phyloP scores from a whole-genome alignment of 495 filamentous ascomycete species.

The Polyplosphaeria fusca region DNA sequence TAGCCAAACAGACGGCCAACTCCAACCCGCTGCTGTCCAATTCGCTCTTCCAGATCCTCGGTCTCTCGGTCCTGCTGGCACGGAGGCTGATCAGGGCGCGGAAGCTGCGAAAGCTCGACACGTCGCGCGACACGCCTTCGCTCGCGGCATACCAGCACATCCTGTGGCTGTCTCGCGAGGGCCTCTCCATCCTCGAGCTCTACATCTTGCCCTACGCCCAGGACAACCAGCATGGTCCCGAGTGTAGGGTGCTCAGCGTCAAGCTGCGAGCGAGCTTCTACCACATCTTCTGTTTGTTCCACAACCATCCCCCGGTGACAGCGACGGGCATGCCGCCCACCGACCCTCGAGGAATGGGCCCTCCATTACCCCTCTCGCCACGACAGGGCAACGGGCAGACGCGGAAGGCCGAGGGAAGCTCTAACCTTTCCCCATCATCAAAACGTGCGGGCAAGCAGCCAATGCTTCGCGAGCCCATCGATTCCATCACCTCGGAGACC shows the following conservation, averaged over 20 bases:
- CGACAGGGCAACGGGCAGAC: constrained; percentile 25
- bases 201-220: constrained; percentile 72
- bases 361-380: constrained; percentile 27
- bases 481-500: constrained; percentile 43
- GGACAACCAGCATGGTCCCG: constrained; percentile 50
- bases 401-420: constrained; percentile 18
- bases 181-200: constrained; percentile 78
- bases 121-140: constrained; percentile 72
- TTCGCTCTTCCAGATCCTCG: constrained; percentile 84
- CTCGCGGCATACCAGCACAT: constrained; percentile 88
- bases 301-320: constrained; percentile 68
- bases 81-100: constrained; percentile 79
- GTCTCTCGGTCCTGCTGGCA: constrained; percentile 83
- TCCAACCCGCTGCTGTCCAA: constrained; percentile 73
- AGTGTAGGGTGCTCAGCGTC: constrained; percentile 73
- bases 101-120: constrained; percentile 78
- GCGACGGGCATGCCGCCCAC: constrained; percentile 30
- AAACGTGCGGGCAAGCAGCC: constrained; percentile 31
- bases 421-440: constrained; percentile 18
- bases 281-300: constrained; percentile 94
- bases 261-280: constrained; percentile 93
- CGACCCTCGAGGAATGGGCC: constrained; percentile 16
- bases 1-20: constrained; percentile 69
- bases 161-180: constrained; percentile 92
- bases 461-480: constrained; percentile 42